Evolutionary conservation across 176 grass and related monocot genomes (phyloP), one percentile per base, ranked within the genome.

Genomic region (Alopecurus myosuroides): DNA sequence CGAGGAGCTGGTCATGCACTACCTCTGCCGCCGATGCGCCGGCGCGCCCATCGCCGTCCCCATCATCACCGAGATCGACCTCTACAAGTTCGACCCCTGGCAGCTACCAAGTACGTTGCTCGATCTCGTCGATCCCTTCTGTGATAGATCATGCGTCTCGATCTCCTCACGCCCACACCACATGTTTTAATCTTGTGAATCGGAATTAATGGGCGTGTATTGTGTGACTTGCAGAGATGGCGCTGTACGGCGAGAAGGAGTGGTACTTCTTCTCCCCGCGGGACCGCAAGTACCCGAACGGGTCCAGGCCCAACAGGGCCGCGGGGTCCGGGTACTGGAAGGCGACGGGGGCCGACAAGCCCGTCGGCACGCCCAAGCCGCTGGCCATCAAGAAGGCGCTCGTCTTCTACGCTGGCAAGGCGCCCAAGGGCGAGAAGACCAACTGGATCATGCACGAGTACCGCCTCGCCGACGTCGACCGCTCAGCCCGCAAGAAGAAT

Each of bases 391-490:
- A 94, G 86, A 97, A 97, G 88, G 94, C 94, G 23, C 90, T 97
- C 73, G 94, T 97, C 40, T 97, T 97, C 89, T 97, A 97, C 72
- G 61, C 89, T 34, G 94, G 94, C 8, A 97, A 97, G 91, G 94
- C 94, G 20, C 94, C 94, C 19, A 97, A 94, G 80, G 94, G 94
- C 51, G 94, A 94, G 79, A 99, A 99, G 86, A 92, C 94, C 62
- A 99, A 99, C 66, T 99, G 97, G 97, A 99, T 99, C 88, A 99
- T 99, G 97, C 97, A 99, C 81, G 97, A 99, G 90, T 99, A 99
- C 85, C 84, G 97, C 17, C 97, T 99, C 74, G 91, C 94, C 41
- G 89, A 88, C 78, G 94, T 94, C 61, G 94, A 97, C 70, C 77
- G 94, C 19, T 79, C 94, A 28, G 85, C 77, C 6, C 91, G 91